phyloP scores from a whole-genome alignment of 768 basidiomycete species.

The Nevesoporus exiguus region DNA sequence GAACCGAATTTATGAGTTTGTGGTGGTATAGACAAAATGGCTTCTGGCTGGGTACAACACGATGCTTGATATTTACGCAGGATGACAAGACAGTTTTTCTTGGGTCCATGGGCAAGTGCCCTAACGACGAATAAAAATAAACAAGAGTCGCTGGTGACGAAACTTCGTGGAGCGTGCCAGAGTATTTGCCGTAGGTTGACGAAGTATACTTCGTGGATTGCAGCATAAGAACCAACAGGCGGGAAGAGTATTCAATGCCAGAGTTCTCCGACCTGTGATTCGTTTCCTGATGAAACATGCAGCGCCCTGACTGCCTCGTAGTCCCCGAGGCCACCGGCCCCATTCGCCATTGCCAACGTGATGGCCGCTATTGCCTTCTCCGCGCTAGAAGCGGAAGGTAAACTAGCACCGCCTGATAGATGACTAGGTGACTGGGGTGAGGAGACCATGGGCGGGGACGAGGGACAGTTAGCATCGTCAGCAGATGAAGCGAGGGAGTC shows the following conservation, averaged over 20 bases:
- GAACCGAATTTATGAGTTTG: constrained; percentile 4
- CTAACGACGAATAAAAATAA: constrained; percentile 25
- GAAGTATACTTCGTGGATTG: constrained; percentile 6
- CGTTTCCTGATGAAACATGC: constrained; percentile 35
- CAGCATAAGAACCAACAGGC: background rate
- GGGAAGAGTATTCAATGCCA: constrained; percentile 43
- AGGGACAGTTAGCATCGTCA: constrained; percentile 6
- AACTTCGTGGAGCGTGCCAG: constrained; percentile 2
- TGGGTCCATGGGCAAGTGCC: constrained; percentile 19
- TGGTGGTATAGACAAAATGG: constrained; percentile 26
- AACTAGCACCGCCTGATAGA: background rate
- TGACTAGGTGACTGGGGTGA: constrained; percentile 14
- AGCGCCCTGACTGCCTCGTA: constrained; percentile 46
- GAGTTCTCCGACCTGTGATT: constrained; percentile 53
- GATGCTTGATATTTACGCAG: constrained; percentile 27
- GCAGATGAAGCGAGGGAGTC: constrained; percentile 11
- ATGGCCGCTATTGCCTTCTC: constrained; percentile 62
- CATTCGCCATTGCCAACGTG: constrained; percentile 58
- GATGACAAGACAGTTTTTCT: constrained; percentile 16
- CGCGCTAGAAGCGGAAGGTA: constrained; percentile 40
- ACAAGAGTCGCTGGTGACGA: constrained; percentile 15
- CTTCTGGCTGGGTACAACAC: constrained; percentile 23
- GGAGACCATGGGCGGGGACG: constrained; percentile 10
- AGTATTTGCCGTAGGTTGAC: background rate
- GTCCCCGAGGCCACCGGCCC: constrained; percentile 57